Evolutionary conservation across 176 grass and related monocot genomes (phyloP), one percentile per base, ranked within the genome.

Genomic region (Canna indica): DNA sequence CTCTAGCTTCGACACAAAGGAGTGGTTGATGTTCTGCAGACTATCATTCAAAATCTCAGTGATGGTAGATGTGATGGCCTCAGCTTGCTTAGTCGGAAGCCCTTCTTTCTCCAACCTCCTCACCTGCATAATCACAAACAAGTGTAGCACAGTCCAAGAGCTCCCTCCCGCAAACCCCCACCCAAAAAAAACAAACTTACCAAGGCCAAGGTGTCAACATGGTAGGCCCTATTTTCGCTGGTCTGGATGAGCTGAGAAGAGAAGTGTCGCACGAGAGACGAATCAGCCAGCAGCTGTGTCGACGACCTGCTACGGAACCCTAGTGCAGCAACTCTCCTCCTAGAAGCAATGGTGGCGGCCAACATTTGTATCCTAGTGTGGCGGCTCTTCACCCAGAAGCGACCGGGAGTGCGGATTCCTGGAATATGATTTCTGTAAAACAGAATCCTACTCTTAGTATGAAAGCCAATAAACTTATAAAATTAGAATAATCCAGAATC

Each of bases 21-120:
- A 92, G 59, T 85, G 85, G 25, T 88, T 83, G 76, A 97, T 85
- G 75, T 88, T 97, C 75, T 97, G 86, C 67, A 97, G 83, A 78
- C 93, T 97, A 76, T 97, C 88, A 77, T 87, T 97, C 79, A 97
- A 85, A 61, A 97, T 88, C 77, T 97, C 88, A 6, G 88, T 97
- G 75, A 97, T 97, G 1, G 93, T 86, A 4, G 84, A 90, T 5
- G 93, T 97, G 76, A 97, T 87, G 8, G 88, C 88, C 86, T 97
- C 93, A 4, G 88, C 93, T 73, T 97, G 93, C 73, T 97, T 97
- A 41, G 93, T 84, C 2, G 86, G 93, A 22, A 97, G 81, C 44
- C 93, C 93, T 67, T 97, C 79, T 26, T 84, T 80, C 82, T 97
- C 93, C 72, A 97, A 87, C 59, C 85, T 92, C 78, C 93, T 83